phyloP scores from a whole-genome alignment of 352 stramenopile species.

The Globisporangium recalcitrans region DNA sequence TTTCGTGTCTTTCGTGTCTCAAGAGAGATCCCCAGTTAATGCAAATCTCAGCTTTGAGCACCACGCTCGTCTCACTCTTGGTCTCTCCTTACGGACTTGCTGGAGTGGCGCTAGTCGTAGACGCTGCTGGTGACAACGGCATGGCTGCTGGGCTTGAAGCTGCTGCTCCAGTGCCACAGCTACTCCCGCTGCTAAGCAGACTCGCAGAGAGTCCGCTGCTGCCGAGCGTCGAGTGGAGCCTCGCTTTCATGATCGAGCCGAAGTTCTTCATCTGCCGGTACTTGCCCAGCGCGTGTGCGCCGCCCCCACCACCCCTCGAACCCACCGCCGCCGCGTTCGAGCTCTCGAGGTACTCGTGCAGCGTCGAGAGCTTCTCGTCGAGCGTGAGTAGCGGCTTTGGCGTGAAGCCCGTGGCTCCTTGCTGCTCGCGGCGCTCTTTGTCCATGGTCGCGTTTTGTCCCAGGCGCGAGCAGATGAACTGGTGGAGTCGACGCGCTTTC shows the following conservation, averaged over 20 bases:
- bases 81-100: too few species aligned
- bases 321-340: conserved; percentile 16
- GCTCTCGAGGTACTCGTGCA: conserved; percentile 59
- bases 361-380: conserved; percentile 56
- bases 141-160: neutral
- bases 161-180: neutral
- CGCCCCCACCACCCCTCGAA: conserved; percentile 13
- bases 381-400: conserved; percentile 33
- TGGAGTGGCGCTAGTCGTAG: neutral
- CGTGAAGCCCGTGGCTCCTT: conserved; percentile 44
- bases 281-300: conserved; percentile 40
- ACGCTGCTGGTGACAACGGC: neutral
- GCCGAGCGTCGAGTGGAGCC: conserved; percentile 19
- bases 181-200: neutral
- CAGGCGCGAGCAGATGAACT: conserved; percentile 66
- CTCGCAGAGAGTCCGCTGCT: conserved; percentile 4
- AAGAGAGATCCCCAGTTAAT: neutral
- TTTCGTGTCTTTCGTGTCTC: neutral
- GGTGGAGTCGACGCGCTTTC: conserved; percentile 45
- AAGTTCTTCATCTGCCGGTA: conserved; percentile 64
- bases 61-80: neutral
- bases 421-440: conserved; percentile 24
- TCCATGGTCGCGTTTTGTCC: conserved; percentile 16
- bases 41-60: neutral
- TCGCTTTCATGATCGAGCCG: conserved; percentile 55